Conservation (phyloP, 2,329 filamentous ascomycete species). For the Xylariales sp. region DNA sequence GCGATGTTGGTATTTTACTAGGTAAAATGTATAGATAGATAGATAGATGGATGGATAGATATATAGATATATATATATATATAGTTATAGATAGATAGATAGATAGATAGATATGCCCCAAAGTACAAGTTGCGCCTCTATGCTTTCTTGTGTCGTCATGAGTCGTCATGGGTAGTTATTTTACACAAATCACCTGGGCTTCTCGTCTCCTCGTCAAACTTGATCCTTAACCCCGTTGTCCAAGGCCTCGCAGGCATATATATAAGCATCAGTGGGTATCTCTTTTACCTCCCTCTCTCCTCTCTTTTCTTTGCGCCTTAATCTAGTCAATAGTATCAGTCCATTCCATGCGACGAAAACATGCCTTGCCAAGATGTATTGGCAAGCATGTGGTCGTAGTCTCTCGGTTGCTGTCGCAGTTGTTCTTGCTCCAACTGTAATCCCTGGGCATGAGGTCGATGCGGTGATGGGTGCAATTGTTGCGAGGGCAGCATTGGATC, state of each 20-base stretch:
- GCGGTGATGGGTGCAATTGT: constrained; percentile 50
- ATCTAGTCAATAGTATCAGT: constrained; percentile 39
- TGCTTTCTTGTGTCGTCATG: constrained; percentile 33
- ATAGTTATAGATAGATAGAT: neutral
- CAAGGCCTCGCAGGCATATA: constrained; percentile 31
- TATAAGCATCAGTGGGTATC: constrained; percentile 44
- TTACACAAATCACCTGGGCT: constrained; percentile 22
- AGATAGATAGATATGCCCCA: constrained; percentile 9
- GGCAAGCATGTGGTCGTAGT: constrained; percentile 64
- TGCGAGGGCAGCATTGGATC: constrained; percentile 57
- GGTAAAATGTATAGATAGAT: constrained; percentile 12
- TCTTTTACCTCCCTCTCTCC: constrained; percentile 39
- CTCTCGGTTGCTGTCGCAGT: constrained; percentile 53
- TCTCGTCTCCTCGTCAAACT: constrained; percentile 16
- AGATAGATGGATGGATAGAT: constrained; percentile 6
- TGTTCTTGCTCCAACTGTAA: constrained; percentile 43
- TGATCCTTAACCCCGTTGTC: constrained; percentile 2
- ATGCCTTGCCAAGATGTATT: constrained; percentile 49
- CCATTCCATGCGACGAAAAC: constrained; percentile 47
- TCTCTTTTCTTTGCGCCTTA: constrained; percentile 16
- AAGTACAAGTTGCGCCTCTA: constrained; percentile 31
- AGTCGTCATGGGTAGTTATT: constrained; percentile 30
- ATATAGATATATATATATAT: constrained; percentile 16
- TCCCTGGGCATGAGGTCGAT: constrained; percentile 45
- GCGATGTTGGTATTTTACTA: constrained; percentile 8